Base-by-base conservation (phyloP, 768 basidiomycete genomes). In the Mycena rosella region DNA sequence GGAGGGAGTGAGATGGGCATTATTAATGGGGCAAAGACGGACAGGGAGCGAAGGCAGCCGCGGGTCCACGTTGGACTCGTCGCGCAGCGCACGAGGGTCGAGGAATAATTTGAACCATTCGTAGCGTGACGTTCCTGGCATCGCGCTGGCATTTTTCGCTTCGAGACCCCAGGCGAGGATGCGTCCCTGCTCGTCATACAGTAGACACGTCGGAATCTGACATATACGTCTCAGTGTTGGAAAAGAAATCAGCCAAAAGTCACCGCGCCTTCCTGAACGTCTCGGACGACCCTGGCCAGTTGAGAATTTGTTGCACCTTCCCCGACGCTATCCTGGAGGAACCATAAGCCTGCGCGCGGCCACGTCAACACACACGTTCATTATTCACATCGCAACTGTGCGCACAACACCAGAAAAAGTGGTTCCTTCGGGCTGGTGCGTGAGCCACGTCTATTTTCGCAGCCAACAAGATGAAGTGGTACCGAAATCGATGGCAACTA, bases 331-430 rank as follows among this genome's bases (percentile, higher is more conserved):
- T 92, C 69, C 95, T 89, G 14, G 94, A 91, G 10, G 94, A 95
- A 9, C 92, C 94, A 74, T 93, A 96, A 0, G 95, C 93, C 93
- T 94, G 71, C 30, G 45, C 38, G 38, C n/a, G 18, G 38, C 60
- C 22, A 59, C 51, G 27, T 49, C 18, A 69, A 64, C 40, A 3
- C 22, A 49, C 45, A 58, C 47, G 61, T 32, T 60, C 24, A 47
- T 47, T 44, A 56, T 27, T 36, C 15, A 49, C 20, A n/a, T 29
- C 17, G 29, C 20, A 44, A n/a, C n/a, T n/a, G 24, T 13, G 86
- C 92, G 79, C 77, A 94, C 93, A 65, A 95, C 91, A 66, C 94
- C 94, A 27, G 93, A 94, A 79, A 94, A 95, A 5, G 93, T 95
- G 3, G 94, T 95, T 78, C 93, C 93, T 94, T 72, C 29, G 59